Evolutionary conservation across 2,329 filamentous ascomycete species (phyloP).

Genomic region (Alternaria hordeiaustralica): DNA sequence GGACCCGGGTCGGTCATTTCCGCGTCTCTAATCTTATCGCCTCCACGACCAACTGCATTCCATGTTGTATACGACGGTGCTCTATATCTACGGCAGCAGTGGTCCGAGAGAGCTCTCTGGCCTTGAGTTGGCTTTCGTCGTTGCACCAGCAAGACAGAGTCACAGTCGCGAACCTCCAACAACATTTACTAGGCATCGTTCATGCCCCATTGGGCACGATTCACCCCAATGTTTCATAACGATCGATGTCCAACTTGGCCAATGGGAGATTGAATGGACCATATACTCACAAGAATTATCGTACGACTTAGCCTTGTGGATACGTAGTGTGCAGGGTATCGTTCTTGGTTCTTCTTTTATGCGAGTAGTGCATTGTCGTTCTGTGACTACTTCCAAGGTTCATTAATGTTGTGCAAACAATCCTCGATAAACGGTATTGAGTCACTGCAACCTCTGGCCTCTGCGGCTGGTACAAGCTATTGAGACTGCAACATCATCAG

Average conservation of each 20-base stretch:
- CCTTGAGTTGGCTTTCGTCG: not conserved
- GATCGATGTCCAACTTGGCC: not conserved
- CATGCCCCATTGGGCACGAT: not conserved
- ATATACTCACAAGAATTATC: not conserved
- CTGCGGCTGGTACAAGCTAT: not conserved
- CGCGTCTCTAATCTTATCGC: conserved; percentile 5
- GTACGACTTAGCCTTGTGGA: not conserved
- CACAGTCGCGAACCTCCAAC: not conserved
- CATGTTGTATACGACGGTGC: not conserved
- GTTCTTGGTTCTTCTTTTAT: not conserved
- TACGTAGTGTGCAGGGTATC: not conserved
- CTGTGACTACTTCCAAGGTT: not conserved
- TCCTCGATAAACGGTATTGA: not conserved
- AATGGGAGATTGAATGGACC: not conserved
- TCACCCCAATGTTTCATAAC: not conserved
- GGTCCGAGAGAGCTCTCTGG: not conserved
- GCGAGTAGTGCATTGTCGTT: not conserved
- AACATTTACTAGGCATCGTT: not conserved
- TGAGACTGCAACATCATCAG: not conserved
- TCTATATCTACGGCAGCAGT: not conserved
- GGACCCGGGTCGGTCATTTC: conserved; percentile 9
- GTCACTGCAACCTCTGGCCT: not conserved
- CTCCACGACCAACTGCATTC: not conserved
- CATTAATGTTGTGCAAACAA: not conserved
- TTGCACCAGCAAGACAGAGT: not conserved